Conservation (phyloP, 768 basidiomycete genomes). For the Xerocomellus intermedius region DNA sequence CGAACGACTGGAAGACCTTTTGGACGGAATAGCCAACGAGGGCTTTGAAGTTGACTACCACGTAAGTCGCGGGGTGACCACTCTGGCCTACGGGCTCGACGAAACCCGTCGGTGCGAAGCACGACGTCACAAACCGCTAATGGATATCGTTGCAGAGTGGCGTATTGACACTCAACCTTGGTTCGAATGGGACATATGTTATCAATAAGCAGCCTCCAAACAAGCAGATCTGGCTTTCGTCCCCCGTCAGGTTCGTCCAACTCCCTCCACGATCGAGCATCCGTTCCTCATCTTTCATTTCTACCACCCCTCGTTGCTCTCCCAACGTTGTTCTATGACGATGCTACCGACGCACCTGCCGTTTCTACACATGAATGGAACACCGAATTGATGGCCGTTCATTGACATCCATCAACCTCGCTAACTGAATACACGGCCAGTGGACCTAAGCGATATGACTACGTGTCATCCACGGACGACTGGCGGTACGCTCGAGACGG, state of each 20-base stretch:
- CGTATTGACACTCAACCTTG: conserved; percentile 82
- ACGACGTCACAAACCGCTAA: conserved; percentile 6
- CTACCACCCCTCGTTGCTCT: background rate
- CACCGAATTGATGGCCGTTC: background rate
- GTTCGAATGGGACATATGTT: conserved; percentile 81
- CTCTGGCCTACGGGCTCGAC: background rate
- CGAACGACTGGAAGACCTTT: conserved; percentile 67
- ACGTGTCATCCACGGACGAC: conserved; percentile 46
- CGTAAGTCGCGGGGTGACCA: conserved; percentile 43
- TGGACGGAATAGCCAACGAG: conserved; percentile 58
- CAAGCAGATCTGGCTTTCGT: conserved; percentile 95
- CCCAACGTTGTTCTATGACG: background rate
- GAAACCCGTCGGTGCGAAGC: background rate
- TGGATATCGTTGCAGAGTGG: conserved; percentile 58
- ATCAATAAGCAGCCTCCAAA: conserved; percentile 98
- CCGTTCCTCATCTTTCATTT: conserved; percentile 2
- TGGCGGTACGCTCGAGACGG: conserved; percentile 83
- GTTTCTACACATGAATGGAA: conserved; percentile 6
- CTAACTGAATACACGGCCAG: conserved; percentile 39
- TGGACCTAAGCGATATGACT: conserved; percentile 93
- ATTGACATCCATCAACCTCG: background rate
- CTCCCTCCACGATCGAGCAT: background rate
- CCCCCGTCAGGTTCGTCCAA: conserved; percentile 68
- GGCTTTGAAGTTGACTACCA: conserved; percentile 86
- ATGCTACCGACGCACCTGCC: background rate